Evolutionary conservation across 352 stramenopile species (phyloP).

Genomic region (Globisporangium rhizosaccharum): DNA sequence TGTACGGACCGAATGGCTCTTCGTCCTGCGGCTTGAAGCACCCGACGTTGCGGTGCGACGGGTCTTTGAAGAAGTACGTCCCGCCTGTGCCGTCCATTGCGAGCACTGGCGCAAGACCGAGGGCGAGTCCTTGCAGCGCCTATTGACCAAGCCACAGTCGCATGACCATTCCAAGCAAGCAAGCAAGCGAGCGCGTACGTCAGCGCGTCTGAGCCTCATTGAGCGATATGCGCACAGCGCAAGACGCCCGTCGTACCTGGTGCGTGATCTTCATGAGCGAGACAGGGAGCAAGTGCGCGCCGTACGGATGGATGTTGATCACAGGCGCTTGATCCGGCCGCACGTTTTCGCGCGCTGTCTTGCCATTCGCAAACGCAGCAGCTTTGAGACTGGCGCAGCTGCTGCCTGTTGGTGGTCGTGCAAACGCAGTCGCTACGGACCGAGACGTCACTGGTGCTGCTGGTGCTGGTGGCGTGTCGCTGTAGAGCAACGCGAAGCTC

Average conservation of each 20-base stretch:
- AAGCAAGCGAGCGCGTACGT: too few species aligned
- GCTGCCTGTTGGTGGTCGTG: slow-evolving; percentile 1
- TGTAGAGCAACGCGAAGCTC: slow-evolving; percentile 48
- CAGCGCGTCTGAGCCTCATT: neutral
- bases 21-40: slow-evolving; percentile 99
- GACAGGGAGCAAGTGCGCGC: slow-evolving; percentile 65
- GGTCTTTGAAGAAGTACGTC: slow-evolving; percentile 97
- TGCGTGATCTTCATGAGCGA: slow-evolving; percentile 82
- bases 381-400: slow-evolving; percentile 10
- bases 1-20: slow-evolving; percentile 97
- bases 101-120: slow-evolving; percentile 89
- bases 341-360: slow-evolving; percentile 24
- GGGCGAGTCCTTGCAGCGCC: slow-evolving; percentile 84
- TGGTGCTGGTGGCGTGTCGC: slow-evolving; percentile 10
- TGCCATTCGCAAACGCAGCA: neutral
- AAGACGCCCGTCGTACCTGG: slow-evolving; percentile 25
- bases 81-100: slow-evolving; percentile 96
- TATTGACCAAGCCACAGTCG: slow-evolving; percentile 15
- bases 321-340: slow-evolving; percentile 48
- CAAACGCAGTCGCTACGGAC: neutral
- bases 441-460: slow-evolving; percentile 6
- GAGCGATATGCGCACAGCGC: neutral
- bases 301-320: slow-evolving; percentile 77
- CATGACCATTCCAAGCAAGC: neutral
- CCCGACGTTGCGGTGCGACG: slow-evolving; percentile 89